These are phyloP conservation scores for Chloranthus sessilifolius DNA, from an alignment of 164 flowering plant species.

Conservation along the genomic window DNA sequence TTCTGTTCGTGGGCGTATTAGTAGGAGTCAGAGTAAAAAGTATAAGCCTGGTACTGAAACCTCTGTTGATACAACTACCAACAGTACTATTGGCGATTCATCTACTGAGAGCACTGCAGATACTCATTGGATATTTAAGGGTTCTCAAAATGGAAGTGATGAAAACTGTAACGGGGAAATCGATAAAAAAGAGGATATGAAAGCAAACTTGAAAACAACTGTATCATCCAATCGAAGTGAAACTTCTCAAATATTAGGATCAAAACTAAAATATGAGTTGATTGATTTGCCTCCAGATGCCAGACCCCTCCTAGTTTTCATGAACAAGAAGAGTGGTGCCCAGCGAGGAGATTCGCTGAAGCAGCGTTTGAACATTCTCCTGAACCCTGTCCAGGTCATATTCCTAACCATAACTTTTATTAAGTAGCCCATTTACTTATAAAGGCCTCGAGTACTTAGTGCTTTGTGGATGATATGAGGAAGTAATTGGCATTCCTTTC, in stretches of 20 bases:
- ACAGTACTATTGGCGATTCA: conserved; percentile 33
- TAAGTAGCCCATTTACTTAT: too few species aligned
- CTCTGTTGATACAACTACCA: conserved; percentile 46
- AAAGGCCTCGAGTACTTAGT: too few species aligned
- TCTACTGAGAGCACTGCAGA: conserved; percentile 55
- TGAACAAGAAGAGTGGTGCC: conserved; percentile 96
- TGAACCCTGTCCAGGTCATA: conserved; percentile 93
- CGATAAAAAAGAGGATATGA: conserved; percentile 35
- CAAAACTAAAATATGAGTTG: conserved; percentile 64
- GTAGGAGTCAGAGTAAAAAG: conserved; percentile 67
- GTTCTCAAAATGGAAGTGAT: conserved; percentile 29
- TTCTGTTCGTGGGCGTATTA: conserved; percentile 68
- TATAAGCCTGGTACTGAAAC: conserved; percentile 57
- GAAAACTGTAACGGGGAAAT: conserved; percentile 48
- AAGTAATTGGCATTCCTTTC: background rate
- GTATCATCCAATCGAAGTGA: conserved; percentile 47
- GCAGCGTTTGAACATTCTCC: conserved; percentile 71
- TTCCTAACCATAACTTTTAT: background rate
- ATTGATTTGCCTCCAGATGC: conserved; percentile 82
- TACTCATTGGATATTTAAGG: conserved; percentile 30
- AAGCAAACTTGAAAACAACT: conserved; percentile 36
- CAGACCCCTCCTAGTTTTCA: conserved; percentile 85
- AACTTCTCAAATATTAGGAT: conserved; percentile 36
- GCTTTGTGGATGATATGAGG: background rate
- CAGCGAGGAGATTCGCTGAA: conserved; percentile 80